phyloP scores from a whole-genome alignment of 2,329 filamentous ascomycete genomes.

The Boeremia lycopersici region DNA sequence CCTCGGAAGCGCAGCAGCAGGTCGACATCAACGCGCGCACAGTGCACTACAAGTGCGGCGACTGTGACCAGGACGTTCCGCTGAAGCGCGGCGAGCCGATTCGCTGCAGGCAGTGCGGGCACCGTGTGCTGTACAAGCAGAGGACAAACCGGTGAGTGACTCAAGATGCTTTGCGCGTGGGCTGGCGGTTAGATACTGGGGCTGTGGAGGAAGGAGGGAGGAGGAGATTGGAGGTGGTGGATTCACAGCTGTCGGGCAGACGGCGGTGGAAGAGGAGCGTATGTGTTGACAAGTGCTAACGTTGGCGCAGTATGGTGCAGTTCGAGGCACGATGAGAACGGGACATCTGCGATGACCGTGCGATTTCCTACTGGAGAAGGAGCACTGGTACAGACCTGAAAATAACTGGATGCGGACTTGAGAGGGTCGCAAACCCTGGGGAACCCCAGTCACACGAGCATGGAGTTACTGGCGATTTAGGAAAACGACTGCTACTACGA shows the following conservation, averaged over 20 bases:
- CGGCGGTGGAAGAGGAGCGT: not conserved
- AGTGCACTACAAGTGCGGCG: conserved; percentile 69
- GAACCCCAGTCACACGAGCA: not conserved
- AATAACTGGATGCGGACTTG: not conserved
- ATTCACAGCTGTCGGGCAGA: too few relatives aligned
- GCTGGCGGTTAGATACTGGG: not conserved
- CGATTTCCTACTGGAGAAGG: not conserved
- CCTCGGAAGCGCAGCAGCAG: conserved; percentile 30
- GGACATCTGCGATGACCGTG: not conserved
- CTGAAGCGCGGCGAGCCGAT: conserved; percentile 81
- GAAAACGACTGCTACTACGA: not conserved
- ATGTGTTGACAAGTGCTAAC: conserved; percentile 21
- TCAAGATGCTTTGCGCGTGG: not conserved
- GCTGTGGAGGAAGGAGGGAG: not conserved
- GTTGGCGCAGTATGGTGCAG: conserved; percentile 78
- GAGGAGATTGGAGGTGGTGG: not conserved
- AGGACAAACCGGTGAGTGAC: conserved; percentile 85
- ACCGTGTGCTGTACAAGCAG: conserved; percentile 96
- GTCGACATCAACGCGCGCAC: conserved; percentile 52
- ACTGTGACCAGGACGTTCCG: conserved; percentile 79
- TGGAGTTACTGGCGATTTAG: conserved; percentile 13
- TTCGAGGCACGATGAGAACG: conserved; percentile 81
- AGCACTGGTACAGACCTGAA: not conserved
- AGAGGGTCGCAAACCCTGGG: not conserved
- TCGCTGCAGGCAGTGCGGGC: conserved; percentile 89